These are phyloP conservation scores for Fusarium torreyae DNA, from an alignment of 2,329 filamentous ascomycete species.

Conservation along the genomic window DNA sequence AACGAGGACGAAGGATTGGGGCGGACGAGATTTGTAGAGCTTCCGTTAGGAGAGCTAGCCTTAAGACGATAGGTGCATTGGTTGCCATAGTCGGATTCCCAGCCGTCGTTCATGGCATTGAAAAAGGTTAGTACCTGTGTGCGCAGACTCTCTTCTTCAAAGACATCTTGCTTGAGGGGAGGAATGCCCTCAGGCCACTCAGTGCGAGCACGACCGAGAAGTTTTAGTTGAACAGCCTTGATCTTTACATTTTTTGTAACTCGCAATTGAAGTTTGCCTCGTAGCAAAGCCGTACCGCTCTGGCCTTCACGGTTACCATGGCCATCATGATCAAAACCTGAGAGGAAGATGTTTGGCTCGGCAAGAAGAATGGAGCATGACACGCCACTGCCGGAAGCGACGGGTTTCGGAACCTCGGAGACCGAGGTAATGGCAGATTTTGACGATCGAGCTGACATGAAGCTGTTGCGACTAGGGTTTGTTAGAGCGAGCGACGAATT, in stretches of 20 bases:
- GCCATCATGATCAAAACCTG: slow-evolving; percentile 82
- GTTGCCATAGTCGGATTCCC: slow-evolving; percentile 75
- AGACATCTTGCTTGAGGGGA: slow-evolving; percentile 85
- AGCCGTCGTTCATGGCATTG: slow-evolving; percentile 78
- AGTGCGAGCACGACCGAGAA: slow-evolving; percentile 87
- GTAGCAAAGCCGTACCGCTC: slow-evolving; percentile 85
- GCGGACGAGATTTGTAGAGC: slow-evolving; percentile 52
- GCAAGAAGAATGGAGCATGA: slow-evolving; percentile 81
- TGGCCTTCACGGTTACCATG: slow-evolving; percentile 64
- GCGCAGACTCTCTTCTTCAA: slow-evolving; percentile 87
- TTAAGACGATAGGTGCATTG: slow-evolving; percentile 71
- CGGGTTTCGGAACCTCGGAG: slow-evolving; percentile 76
- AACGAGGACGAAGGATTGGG: slow-evolving; percentile 41
- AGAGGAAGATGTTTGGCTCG: slow-evolving; percentile 85
- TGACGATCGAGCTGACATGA: slow-evolving; percentile 65
- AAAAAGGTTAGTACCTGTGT: slow-evolving; percentile 95
- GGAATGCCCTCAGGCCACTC: slow-evolving; percentile 98
- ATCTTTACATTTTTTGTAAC: slow-evolving; percentile 93
- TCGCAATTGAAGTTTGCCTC: slow-evolving; percentile 85
- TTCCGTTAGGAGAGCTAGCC: slow-evolving; percentile 54
- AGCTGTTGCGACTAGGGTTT: slow-evolving; percentile 61
- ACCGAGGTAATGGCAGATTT: slow-evolving; percentile 69
- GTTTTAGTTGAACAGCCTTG: slow-evolving; percentile 89
- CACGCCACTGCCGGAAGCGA: slow-evolving; percentile 84
- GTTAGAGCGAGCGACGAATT: slow-evolving; percentile 44